phyloP scores from a whole-genome alignment of 2,329 filamentous ascomycete species.

The Ascocoryne sarcoides region DNA sequence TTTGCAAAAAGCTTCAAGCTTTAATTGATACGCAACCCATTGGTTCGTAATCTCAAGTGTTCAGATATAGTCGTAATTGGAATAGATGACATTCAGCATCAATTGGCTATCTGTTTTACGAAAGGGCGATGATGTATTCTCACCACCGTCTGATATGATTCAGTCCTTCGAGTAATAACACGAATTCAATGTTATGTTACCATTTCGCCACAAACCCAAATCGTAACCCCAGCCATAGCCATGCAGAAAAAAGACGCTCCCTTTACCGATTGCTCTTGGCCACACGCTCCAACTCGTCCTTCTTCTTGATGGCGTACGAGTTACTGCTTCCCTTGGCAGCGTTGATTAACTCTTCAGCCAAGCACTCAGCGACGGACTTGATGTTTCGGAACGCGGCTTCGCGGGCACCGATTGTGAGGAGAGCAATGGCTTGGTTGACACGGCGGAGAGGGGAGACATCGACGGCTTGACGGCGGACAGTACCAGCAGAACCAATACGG shows the following conservation, averaged over 20 bases:
- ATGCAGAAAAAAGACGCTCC: constrained; percentile 22
- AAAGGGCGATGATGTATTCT: too few relatives aligned
- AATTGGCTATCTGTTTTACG: too few relatives aligned
- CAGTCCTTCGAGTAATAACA: too few relatives aligned
- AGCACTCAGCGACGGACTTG: constrained; percentile 99
- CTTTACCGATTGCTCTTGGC: constrained; percentile 99
- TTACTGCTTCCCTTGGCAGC: constrained; percentile 99
- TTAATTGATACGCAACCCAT: too few relatives aligned
- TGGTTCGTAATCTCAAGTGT: too few relatives aligned
- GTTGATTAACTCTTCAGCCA: constrained; percentile 99
- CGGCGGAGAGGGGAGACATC: constrained; percentile 99
- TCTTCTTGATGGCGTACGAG: constrained; percentile 99
- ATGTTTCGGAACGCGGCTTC: constrained; percentile 99
- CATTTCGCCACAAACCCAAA: constrained; percentile 27
- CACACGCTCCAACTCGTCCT: constrained; percentile 99
- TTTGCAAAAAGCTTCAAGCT: too few relatives aligned
- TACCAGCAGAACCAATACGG: constrained; percentile 98
- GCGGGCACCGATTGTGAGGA: constrained; percentile 97
- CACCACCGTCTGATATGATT: too few relatives aligned
- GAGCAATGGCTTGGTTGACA: constrained; percentile 99
- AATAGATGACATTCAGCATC: too few relatives aligned
- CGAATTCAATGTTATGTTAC: too few relatives aligned
- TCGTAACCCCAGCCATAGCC: constrained; percentile 27
- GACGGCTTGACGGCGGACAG: constrained; percentile 98
- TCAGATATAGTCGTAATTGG: too few relatives aligned